Evolutionary conservation across 2,329 filamentous ascomycete species (phyloP).

Genomic region (Pseudogymnoascus sp.): DNA sequence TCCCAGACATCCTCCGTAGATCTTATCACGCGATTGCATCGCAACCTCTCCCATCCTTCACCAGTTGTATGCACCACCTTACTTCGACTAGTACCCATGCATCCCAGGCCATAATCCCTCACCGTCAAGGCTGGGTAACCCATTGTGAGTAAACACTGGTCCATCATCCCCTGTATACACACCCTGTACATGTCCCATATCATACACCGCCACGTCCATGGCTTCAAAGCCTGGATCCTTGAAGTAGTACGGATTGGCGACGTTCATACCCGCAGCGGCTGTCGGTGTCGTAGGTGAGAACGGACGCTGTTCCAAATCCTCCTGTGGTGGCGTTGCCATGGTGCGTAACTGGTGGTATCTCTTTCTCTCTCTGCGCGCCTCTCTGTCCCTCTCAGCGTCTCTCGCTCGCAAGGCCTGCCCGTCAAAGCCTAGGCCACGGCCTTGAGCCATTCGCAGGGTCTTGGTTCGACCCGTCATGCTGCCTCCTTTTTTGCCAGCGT

Average conservation of each 20-base stretch:
- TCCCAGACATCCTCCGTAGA: not conserved
- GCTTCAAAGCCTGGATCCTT: slow-evolving; percentile 18
- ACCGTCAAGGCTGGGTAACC: slow-evolving; percentile 4
- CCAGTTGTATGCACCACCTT: not conserved
- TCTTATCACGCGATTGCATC: not conserved
- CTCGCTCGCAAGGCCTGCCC: not conserved
- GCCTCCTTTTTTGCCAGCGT: slow-evolving; percentile 8
- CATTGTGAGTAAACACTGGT: slow-evolving; percentile 21
- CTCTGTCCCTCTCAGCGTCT: slow-evolving; percentile 1
- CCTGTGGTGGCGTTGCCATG: not conserved
- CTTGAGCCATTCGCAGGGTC: not conserved
- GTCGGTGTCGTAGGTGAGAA: slow-evolving; percentile 3
- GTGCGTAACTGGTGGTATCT: slow-evolving; percentile 5
- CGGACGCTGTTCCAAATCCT: not conserved
- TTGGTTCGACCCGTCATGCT: slow-evolving; percentile 2
- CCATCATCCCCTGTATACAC: slow-evolving; percentile 19
- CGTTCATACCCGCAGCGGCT: slow-evolving; percentile 18
- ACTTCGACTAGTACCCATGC: slow-evolving; percentile 1
- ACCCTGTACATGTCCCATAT: slow-evolving; percentile 22
- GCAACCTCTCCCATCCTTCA: not conserved
- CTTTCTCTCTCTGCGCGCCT: not conserved
- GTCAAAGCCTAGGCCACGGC: not conserved
- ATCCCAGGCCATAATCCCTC: not conserved
- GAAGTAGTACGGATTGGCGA: slow-evolving; percentile 18
- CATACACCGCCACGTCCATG: slow-evolving; percentile 20